phyloP scores from a whole-genome alignment of 1,284 basidiomycete genomes.

The Termitomyces sp. region DNA sequence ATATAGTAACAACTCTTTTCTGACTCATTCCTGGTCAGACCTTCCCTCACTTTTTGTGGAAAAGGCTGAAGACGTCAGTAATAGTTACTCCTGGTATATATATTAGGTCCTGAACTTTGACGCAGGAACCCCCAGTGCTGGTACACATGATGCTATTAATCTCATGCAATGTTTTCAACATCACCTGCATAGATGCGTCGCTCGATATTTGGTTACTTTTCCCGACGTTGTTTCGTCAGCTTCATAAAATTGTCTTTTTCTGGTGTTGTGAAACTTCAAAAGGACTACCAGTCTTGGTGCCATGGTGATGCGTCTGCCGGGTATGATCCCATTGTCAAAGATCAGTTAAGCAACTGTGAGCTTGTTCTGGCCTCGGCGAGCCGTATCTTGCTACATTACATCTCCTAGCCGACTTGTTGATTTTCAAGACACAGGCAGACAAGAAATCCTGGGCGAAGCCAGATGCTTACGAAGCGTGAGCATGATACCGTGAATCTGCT shows the following conservation, averaged over 20 bases:
- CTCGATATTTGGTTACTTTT: constrained; percentile 78
- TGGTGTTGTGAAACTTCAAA: constrained; percentile 56
- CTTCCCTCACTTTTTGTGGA: constrained; percentile 51
- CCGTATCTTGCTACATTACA: constrained; percentile 1
- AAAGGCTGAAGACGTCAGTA: constrained; percentile 42
- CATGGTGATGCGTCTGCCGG: constrained; percentile 40
- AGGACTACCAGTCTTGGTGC: constrained; percentile 63
- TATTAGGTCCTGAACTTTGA: not conserved
- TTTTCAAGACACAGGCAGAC: constrained; percentile 64
- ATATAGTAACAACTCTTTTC: not conserved
- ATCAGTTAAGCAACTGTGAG: constrained; percentile 50
- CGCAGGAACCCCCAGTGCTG: constrained; percentile 35
- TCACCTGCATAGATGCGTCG: constrained; percentile 44
- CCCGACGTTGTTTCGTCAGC: constrained; percentile 65
- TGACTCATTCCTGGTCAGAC: constrained; percentile 25
- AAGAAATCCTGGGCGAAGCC: constrained; percentile 59
- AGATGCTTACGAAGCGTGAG: constrained; percentile 58
- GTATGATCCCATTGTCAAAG: constrained; percentile 47
- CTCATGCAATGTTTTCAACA: not conserved
- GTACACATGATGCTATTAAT: constrained; percentile 21
- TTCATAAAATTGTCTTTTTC: constrained; percentile 71
- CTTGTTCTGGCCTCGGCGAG: not conserved
- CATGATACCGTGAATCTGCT: not conserved
- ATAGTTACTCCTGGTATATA: not conserved
- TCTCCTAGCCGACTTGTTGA: constrained; percentile 41